Evolutionary conservation across 352 stramenopile genomes (phyloP), one percentile per base, ranked within the genome.

Genomic region (Ophiocytium majus): DNA sequence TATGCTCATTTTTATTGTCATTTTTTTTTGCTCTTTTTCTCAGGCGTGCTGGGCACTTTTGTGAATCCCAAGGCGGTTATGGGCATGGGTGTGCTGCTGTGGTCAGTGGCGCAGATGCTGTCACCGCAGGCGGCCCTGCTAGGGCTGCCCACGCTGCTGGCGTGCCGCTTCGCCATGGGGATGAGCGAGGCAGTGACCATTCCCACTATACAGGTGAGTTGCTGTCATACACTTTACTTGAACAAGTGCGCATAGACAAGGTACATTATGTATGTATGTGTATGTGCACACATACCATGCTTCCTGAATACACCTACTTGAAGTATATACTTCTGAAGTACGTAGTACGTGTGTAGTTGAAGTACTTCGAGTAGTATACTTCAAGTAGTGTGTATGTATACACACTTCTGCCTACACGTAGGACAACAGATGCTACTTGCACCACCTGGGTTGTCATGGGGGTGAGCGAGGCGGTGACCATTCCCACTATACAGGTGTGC

Each of bases 391-490:
- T n/a, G n/a, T n/a, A n/a, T n/a, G n/a, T n/a, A n/a, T n/a, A n/a
- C n/a, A n/a, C n/a, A n/a, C n/a, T n/a, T n/a, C n/a, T n/a, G n/a
- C n/a, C n/a, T n/a, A n/a, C n/a, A n/a, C n/a, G n/a, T n/a, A n/a
- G n/a, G n/a, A n/a, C n/a, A n/a, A n/a, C n/a, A n/a, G n/a, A n/a
- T n/a, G n/a, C n/a, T n/a, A n/a, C n/a, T n/a, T n/a, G n/a, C n/a
- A n/a, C n/a, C n/a, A n/a, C n/a, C n/a, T n/a, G n/a, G n/a, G n/a
- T 88, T 37, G 81, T 66, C 43, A 88, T 88, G 84, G 84, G 84
- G 0, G 36, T 88, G 28, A 76, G 84, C 49, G 84, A 88, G 74
- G 81, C 84, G 28, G 84, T 88, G 9, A 85, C 80, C 31, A 88
- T 86, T 63, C 84, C 84, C 28, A 74, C 80, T 0, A 88, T 86